Conservation (phyloP, 2,329 filamentous ascomycete genomes). For the Teratosphaeriaceae sp. region DNA sequence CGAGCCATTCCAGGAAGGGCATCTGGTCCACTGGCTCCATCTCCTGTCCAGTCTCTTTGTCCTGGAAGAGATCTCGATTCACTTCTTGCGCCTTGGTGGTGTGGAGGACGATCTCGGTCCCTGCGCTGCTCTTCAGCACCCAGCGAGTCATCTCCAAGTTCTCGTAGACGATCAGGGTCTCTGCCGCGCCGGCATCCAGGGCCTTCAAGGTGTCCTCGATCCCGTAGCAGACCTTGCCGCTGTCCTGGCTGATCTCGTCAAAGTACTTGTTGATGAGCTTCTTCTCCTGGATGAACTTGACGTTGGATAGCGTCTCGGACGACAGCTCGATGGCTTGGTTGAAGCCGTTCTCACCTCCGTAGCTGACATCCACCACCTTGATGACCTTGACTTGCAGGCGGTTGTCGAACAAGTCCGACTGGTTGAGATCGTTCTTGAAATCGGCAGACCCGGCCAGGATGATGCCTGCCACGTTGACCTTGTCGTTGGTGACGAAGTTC, state of each 20-base stretch:
- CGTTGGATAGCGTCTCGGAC: conserved; percentile 91
- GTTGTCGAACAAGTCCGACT: conserved; percentile 93
- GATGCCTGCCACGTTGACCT: conserved; percentile 93
- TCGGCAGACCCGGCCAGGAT: conserved; percentile 96
- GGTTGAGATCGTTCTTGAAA: conserved; percentile 99
- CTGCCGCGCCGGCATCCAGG: conserved; percentile 87
- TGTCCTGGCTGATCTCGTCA: conserved; percentile 97
- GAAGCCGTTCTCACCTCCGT: conserved; percentile 98
- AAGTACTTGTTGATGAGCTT: conserved; percentile 99
- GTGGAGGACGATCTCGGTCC: conserved; percentile 69
- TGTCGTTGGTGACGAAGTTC: conserved; percentile 98
- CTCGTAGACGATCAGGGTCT: conserved; percentile 93
- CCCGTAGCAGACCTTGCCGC: conserved; percentile 94
- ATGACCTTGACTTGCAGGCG: conserved; percentile 93
- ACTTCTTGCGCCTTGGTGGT: conserved; percentile 80
- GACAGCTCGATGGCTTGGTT: conserved; percentile 98
- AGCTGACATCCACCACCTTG: conserved; percentile 98
- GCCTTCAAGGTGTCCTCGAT: conserved; percentile 97
- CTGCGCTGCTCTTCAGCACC: conserved; percentile 73
- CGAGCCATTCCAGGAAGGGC: conserved; percentile 98
- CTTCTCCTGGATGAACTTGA: conserved; percentile 99
- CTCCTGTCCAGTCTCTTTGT: conserved; percentile 91
- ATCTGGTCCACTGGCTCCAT: conserved; percentile 88
- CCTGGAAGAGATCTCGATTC: conserved; percentile 79
- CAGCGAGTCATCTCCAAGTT: conserved; percentile 93